These are phyloP conservation scores for Shiraia bambusicola DNA, from an alignment of 2,329 filamentous ascomycete species.

Conservation along the genomic window DNA sequence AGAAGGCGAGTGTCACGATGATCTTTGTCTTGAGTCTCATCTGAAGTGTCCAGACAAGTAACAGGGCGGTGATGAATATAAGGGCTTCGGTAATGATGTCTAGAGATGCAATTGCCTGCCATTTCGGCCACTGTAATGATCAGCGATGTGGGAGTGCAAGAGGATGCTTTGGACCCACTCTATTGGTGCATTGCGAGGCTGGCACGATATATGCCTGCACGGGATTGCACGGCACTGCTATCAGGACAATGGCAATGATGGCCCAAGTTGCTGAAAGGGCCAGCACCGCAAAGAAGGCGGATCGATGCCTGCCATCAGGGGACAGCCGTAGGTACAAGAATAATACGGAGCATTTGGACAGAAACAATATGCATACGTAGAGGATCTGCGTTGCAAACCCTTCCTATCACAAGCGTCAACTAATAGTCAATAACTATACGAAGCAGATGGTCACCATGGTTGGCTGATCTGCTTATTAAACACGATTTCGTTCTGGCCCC, in stretches of 20 bases:
- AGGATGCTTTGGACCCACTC: slow-evolving; percentile 17
- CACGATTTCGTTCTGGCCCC: background rate
- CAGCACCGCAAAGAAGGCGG: slow-evolving; percentile 21
- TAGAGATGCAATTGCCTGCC: slow-evolving; percentile 29
- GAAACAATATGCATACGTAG: slow-evolving; percentile 29
- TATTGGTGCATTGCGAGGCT: slow-evolving; percentile 15
- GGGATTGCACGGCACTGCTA: slow-evolving; percentile 30
- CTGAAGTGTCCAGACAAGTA: slow-evolving; percentile 30
- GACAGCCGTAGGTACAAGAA: slow-evolving; percentile 35
- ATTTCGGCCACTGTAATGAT: slow-evolving; percentile 27
- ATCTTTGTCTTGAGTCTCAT: slow-evolving; percentile 29
- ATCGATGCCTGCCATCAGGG: slow-evolving; percentile 19
- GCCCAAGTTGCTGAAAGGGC: slow-evolving; percentile 26
- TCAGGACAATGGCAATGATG: slow-evolving; percentile 25
- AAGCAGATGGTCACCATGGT: too few species aligned
- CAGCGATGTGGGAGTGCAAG: slow-evolving; percentile 1
- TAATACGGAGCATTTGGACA: slow-evolving; percentile 32
- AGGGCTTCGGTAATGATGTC: slow-evolving; percentile 31
- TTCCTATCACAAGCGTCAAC: slow-evolving; percentile 24
- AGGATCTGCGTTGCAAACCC: slow-evolving; percentile 35
- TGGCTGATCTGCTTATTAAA: background rate
- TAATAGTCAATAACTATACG: background rate
- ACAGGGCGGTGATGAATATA: slow-evolving; percentile 32
- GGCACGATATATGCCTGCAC: slow-evolving; percentile 16
- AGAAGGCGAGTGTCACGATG: slow-evolving; percentile 33